Evolutionary conservation across 1,284 basidiomycete species (phyloP), one percentile per base, ranked within the genome.

Genomic region (Puccinia triticina): DNA sequence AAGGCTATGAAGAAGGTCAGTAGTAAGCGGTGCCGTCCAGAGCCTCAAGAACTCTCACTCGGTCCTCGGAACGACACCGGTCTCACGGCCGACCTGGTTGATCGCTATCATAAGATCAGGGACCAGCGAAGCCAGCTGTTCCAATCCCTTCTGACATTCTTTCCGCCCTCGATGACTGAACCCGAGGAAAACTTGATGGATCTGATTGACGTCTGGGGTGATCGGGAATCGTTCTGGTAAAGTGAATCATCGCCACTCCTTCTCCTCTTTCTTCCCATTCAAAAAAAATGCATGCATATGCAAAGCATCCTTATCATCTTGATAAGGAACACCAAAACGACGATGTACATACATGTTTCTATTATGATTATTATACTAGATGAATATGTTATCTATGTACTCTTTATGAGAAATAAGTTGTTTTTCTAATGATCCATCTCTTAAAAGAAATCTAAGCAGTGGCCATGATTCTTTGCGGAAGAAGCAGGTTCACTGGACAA

Each of bases 51-150:
- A 2, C 21, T 55, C 18, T 26, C 3, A 46, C 14, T 12, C 12
- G 32, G 29, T 59, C 18, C 61, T 53, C 61, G 29, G 37, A 48
- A 57, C 46, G 11, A 11, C n/a, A 37, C 53, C 48, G 46, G 21
- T 75, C 23, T 73, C 8, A 32, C 48, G 8, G 14, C 89, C 0
- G 79, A 84, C 66, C 88, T 89, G 7, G 48, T 43, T 75, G 18
- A n/a, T 50, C 50, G 12, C 21, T 53, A 78, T 53, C 59, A 57
- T 55, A 57, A 75, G 16, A 75, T 75, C 8, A 57, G 55, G 11
- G 32, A 34, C 23, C 90, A 92, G 86, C 89, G 93, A 64, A 92
- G 89, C 75, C 89, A 90, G 82, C 89, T 92, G 77, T 93, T 93
- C 86, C 91, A 93, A 85, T 86, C 86, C 57, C 84, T 94, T 80